Base-by-base conservation (phyloP, 2,329 filamentous ascomycete species). In the Cladosporium sp. region DNA sequence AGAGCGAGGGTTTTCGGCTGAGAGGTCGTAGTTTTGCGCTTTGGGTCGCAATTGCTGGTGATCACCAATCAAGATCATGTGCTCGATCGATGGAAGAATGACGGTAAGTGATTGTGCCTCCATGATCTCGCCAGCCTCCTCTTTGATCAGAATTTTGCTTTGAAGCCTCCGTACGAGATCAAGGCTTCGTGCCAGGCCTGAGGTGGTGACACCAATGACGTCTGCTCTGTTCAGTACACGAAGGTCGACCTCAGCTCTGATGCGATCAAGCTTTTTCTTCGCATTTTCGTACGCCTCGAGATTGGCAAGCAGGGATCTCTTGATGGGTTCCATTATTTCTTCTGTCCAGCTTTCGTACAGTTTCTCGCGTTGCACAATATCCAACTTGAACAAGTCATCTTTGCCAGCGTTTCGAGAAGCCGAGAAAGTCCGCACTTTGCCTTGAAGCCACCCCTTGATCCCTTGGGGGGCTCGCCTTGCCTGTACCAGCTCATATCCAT, bases 111-210 rank as follows among this genome's bases (percentile, higher is more conserved):
- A 73, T 59, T 89, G 85, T 0, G 82, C 75, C 66, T 89, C 86
- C 44, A 88, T 73, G 0, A 89, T 82, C 61, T 89, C 85, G 0
- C 80, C 86, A 1, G 86, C 86, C 63, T 89, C 86, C 65, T 89
- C 86, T 47, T 83, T 87, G 1, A 89, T 67, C 15, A 89, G 68
- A 0, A 87, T 78, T 59, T 86, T 86, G 32, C 74, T 72, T 6
- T 71, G 65, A 1, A 86, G 59, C 7, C 75, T 74, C 7, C 77
- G 74, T 0, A 88, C 71, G 1, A 81, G 61, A 0, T 75, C 68
- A 0, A 83, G 68, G 15, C 82, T 78, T 19, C 73, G 71, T 0
- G 84, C 84, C 1, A 87, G 71, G 0, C 83, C 83, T 0, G 80
- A 82, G 0, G 84, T 87, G 0, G 84, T 87, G 1, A 84, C 71